These are phyloP conservation scores for Polytrichum formosum DNA, from an alignment of 225 moss, liverwort and hornwort species.

Conservation along the genomic window DNA sequence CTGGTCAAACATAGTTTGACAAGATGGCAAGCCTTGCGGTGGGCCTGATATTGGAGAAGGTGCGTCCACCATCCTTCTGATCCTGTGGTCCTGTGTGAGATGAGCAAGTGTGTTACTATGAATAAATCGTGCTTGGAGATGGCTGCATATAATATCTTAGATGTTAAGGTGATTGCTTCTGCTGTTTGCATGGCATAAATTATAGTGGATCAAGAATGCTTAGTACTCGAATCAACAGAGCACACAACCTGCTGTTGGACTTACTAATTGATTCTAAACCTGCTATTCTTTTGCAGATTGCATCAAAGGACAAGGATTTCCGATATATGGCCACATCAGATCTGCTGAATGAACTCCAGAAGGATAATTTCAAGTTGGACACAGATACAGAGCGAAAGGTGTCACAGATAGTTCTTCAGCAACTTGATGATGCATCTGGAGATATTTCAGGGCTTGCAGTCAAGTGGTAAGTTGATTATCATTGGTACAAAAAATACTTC, in stretches of 20 bases:
- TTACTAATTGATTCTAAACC: too few species aligned
- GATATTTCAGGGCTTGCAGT: conserved; percentile 71
- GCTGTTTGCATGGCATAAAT: too few species aligned
- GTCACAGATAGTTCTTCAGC: conserved; percentile 73
- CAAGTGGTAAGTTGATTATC: conserved; percentile 39
- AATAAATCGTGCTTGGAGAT: too few species aligned
- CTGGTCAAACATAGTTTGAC: conserved; percentile 3
- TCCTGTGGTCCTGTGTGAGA: too few species aligned
- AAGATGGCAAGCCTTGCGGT: conserved; percentile 27
- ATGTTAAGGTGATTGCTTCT: too few species aligned
- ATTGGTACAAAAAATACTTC: not conserved
- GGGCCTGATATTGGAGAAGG: conserved; percentile 26
- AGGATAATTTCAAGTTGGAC: conserved; percentile 62
- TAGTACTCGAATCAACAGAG: too few species aligned
- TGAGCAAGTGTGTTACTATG: too few species aligned
- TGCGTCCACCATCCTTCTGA: not conserved
- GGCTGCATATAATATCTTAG: too few species aligned
- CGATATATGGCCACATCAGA: conserved; percentile 76
- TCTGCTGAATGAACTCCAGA: conserved; percentile 67
- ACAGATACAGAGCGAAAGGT: conserved; percentile 64
- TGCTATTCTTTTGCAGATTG: conserved; percentile 37
- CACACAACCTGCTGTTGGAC: too few species aligned
- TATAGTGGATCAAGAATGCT: too few species aligned
- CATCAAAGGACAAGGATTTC: conserved; percentile 74
- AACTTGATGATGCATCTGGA: conserved; percentile 74